Base-by-base conservation (phyloP, 2,329 filamentous ascomycete genomes). In the Clathrospora elynae region DNA sequence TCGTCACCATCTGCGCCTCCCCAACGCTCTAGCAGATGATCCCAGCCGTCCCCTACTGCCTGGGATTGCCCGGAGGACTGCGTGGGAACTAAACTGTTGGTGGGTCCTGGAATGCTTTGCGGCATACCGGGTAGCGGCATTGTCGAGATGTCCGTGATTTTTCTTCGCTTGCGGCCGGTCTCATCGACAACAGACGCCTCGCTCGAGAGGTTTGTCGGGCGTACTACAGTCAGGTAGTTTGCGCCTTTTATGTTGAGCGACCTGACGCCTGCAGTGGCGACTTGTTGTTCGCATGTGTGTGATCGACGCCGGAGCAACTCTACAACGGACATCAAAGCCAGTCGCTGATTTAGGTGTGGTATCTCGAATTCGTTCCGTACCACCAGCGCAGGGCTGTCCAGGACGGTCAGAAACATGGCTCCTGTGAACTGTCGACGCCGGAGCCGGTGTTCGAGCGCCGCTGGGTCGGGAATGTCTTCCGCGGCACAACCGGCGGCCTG, bases 381-480 rank as follows among this genome's bases (percentile, higher is more conserved):
- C 1, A 73, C 71, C 10, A 83, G 68, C 1, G 73, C 70, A 2
- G 62, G 51, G 25, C 73, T 72, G 14, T 79, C 68, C 8, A 85
- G 74, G 22, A 78, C 73, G 16, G 78, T 81, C 1, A 92, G 72
- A 0, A 91, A 74, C 0, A 78, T 75, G 30, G 81, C 75, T 1
- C 88, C 88, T 40, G 84, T 81, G 4, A 92, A 74, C 6, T 84
- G 76, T 40, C 88, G 78, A 1, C 84, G 77, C 5, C 77, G 72
- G 4, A 95, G 68, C 4, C 72, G 72, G 13, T 63, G 61, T 43
- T 83, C 79, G 3, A 95, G 74, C 0, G 63, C 35, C 0, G 60
- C 58, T 0, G 77, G 70, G 35, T 87, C 75, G 4, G 83, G 81
- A 11, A 59, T 17, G 62, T 61, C 51, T 26, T 68, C 33, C 70